Evolutionary conservation across 2,329 filamentous ascomycete species (phyloP), one percentile per base, ranked within the genome.

Genomic region (Fusarium marasasianum): DNA sequence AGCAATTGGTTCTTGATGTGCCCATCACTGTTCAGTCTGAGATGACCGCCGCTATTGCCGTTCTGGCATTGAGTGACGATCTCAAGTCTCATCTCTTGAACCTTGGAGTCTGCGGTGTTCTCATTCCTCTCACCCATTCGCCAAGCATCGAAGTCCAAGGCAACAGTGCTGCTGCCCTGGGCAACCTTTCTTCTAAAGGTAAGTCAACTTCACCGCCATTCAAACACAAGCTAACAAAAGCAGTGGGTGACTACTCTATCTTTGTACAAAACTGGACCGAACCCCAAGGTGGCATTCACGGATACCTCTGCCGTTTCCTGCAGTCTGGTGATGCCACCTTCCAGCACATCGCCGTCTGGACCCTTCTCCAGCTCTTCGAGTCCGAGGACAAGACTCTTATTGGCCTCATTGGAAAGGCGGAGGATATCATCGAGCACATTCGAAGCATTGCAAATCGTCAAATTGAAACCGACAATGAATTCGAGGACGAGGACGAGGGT

Each of bases 331-430:
- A 99, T 80, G 92, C 96, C 2, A 99, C 96, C 1, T 99, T 99
- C 87, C 96, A 99, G 83, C 96, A 99, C 81, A 99, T 99, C 80
- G 96, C 96, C 57, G 98, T 98, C 73, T 99, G 96, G 96, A 99
- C 96, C 4, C 85, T 99, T 54, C 89, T 99, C 8, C 96, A 99
- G 81, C 89, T 99, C 7, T 91, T 99, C 57, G 96, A 99, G 83
- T 98, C 96, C 0, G 95, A 97, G 81, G 96, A 99, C 81, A 92
- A 93, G 83, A 92, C 91, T 63, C 87, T 99, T n/a, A 93, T 98
- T 72, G 91, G 92, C 56, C 91, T 94, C 55, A 98, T 99, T 76
- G 92, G 94, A 77, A 93, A 96, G 80, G 95, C 95, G 4, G 93
- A 96, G 73, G 94, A 98, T 75, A 93, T 99, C 75, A 93, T 98